These are phyloP conservation scores for Aegilops umbellulata DNA, from an alignment of 176 grass and related monocot genomes.

Conservation along the genomic window DNA sequence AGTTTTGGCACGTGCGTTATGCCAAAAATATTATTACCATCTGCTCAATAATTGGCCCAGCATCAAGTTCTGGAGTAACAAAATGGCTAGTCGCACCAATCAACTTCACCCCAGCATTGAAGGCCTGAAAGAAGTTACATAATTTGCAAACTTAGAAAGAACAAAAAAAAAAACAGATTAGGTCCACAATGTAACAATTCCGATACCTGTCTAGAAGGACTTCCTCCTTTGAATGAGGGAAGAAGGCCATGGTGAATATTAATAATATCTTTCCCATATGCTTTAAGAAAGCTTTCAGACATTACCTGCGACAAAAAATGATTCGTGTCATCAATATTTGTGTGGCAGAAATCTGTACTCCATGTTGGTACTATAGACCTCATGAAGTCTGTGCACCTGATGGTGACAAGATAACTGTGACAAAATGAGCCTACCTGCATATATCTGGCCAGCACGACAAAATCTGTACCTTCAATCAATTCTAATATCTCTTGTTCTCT, in stretches of 20 bases:
- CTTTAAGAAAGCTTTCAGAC: slow-evolving; percentile 68
- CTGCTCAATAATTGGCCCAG: slow-evolving; percentile 92
- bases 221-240: slow-evolving; percentile 93
- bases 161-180: background rate
- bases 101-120: slow-evolving; percentile 92
- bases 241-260: slow-evolving; percentile 99
- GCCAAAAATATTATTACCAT: slow-evolving; percentile 55
- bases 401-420: background rate
- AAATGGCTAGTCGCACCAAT: slow-evolving; percentile 98
- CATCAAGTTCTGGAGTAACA: slow-evolving; percentile 88
- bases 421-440: slow-evolving; percentile 69
- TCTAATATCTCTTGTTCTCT: slow-evolving; percentile 76
- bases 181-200: slow-evolving; percentile 12
- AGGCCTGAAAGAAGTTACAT: slow-evolving; percentile 61
- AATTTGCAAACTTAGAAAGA: background rate
- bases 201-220: slow-evolving; percentile 82
- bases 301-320: slow-evolving; percentile 53
- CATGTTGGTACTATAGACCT: background rate
- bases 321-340: background rate
- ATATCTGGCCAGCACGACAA: slow-evolving; percentile 92
- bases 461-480: slow-evolving; percentile 75
- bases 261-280: slow-evolving; percentile 91
- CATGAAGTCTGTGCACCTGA: background rate
- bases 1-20: background rate
- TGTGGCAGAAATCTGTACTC: background rate